Evolutionary conservation across 2,329 filamentous ascomycete genomes (phyloP).

Genomic region (Penicillium decumbens): DNA sequence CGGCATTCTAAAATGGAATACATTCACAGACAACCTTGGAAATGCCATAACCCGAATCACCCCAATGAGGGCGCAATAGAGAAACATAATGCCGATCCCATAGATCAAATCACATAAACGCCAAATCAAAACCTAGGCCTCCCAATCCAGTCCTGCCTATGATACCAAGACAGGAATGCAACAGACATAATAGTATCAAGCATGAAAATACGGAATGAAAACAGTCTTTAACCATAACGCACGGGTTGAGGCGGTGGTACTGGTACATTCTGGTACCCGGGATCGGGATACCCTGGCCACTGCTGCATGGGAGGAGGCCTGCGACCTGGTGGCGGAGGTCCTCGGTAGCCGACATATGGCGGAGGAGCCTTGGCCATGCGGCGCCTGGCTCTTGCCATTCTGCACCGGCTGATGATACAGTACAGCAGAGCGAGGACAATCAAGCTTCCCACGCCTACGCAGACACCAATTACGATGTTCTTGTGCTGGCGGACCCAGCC

Average conservation of each 20-base stretch:
- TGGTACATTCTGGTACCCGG: conserved; percentile 26
- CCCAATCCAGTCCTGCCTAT: not conserved
- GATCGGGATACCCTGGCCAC: conserved; percentile 22
- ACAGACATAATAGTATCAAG: not conserved
- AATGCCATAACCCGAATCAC: not conserved
- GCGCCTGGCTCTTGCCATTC: conserved; percentile 36
- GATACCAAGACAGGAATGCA: conserved; percentile 1
- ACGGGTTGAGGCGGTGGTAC: conserved; percentile 18
- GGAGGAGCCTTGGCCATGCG: conserved; percentile 15
- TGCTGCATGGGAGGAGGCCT: conserved; percentile 14
- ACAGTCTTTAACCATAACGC: conserved; percentile 26
- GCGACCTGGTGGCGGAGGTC: conserved; percentile 4
- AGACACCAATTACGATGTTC: conserved; percentile 75
- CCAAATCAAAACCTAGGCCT: not conserved
- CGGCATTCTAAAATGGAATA: too few relatives aligned
- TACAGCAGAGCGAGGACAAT: conserved; percentile 63
- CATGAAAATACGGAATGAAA: not conserved
- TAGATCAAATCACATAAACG: conserved; percentile 2
- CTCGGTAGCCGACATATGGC: conserved; percentile 8
- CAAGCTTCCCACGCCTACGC: conserved; percentile 65
- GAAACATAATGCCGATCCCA: not conserved
- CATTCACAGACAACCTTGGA: not conserved
- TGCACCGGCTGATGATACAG: conserved; percentile 60
- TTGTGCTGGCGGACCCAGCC: conserved; percentile 77
- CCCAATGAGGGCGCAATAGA: not conserved